Conservation (phyloP, 805 yeast genomes). For the Starmera caribaea region DNA sequence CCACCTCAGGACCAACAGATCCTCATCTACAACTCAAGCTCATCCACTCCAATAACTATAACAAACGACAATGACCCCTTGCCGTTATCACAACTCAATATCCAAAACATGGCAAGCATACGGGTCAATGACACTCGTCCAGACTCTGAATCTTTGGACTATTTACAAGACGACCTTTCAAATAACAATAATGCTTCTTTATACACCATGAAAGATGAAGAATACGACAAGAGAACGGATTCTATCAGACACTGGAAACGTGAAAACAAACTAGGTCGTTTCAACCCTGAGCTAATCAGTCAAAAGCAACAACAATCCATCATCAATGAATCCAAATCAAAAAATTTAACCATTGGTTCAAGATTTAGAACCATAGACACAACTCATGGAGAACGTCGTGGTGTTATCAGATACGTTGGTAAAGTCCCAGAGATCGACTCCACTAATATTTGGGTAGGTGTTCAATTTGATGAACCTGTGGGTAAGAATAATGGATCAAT, state of each 20-base stretch:
- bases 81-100: slow-evolving; percentile 28
- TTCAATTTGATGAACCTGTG: slow-evolving; percentile 74
- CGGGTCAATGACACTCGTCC: slow-evolving; percentile 51
- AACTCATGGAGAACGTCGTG: slow-evolving; percentile 47
- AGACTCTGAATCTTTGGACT: slow-evolving; percentile 33
- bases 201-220: slow-evolving; percentile 42
- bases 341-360: slow-evolving; percentile 32
- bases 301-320: slow-evolving; percentile 19
- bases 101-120: slow-evolving; percentile 14
- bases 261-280: slow-evolving; percentile 59
- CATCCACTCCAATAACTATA: slow-evolving; percentile 20
- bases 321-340: slow-evolving; percentile 22
- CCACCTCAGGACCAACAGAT: slow-evolving; percentile 47
- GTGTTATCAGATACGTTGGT: slow-evolving; percentile 66
- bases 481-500: slow-evolving; percentile 83
- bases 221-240: slow-evolving; percentile 48
- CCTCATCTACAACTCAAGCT: slow-evolving; percentile 31
- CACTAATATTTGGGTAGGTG: slow-evolving; percentile 63
- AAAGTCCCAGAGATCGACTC: slow-evolving; percentile 47
- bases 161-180: slow-evolving; percentile 19
- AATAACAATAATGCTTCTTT: slow-evolving; percentile 26
- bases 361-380: slow-evolving; percentile 44
- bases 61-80: slow-evolving; percentile 3
- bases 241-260: slow-evolving; percentile 76
- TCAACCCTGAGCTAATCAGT: slow-evolving; percentile 39